A percentile compares a stretch with the other conserved stretches of the same genome.
Conservation (phyloP, 2,329 filamentous ascomycete genomes). For the Claviceps cyperi region DNA sequence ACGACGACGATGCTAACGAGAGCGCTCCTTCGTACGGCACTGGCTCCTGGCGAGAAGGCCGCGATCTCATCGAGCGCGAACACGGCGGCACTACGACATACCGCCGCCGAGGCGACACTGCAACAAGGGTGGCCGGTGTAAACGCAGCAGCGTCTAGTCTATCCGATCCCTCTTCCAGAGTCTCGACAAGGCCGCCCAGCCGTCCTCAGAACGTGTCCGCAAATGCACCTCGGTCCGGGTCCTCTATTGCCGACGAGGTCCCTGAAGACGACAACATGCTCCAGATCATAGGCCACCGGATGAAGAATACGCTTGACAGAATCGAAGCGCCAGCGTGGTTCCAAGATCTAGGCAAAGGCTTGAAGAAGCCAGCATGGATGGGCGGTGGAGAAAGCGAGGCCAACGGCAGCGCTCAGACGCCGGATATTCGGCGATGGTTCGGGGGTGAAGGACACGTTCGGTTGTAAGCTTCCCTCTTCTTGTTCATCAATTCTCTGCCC, state of each 20-base stretch:
- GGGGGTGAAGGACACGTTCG: conserved; percentile 24
- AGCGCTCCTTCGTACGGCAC: conserved; percentile 53
- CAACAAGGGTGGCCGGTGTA: conserved; percentile 18
- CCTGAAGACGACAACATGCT: conserved; percentile 72
- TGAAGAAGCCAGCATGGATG: conserved; percentile 76
- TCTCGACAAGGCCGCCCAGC: conserved; percentile 20
- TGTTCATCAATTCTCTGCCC: background rate
- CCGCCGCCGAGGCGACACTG: conserved; percentile 31
- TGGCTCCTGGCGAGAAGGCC: conserved; percentile 81
- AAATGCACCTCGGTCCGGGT: conserved; percentile 14
- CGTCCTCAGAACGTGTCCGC: conserved; percentile 26
- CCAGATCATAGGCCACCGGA: conserved; percentile 64
- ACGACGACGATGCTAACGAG: conserved; percentile 47
- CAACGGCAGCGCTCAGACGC: conserved; percentile 16
- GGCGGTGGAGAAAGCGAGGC: conserved; percentile 45
- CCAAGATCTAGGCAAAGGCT: conserved; percentile 49
- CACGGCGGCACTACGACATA: conserved; percentile 48
- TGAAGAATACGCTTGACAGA: conserved; percentile 84
- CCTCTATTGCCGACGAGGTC: conserved; percentile 26
- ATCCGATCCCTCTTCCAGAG: conserved; percentile 29
- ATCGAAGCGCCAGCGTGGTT: conserved; percentile 74
- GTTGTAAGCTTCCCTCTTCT: conserved; percentile 3
- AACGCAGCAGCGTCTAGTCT: conserved; percentile 30
- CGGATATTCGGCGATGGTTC: conserved; percentile 44
- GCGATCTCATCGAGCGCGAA: conserved; percentile 80